Conservation (phyloP, 352 stramenopile species). For the Globisporangium camurandrum region DNA sequence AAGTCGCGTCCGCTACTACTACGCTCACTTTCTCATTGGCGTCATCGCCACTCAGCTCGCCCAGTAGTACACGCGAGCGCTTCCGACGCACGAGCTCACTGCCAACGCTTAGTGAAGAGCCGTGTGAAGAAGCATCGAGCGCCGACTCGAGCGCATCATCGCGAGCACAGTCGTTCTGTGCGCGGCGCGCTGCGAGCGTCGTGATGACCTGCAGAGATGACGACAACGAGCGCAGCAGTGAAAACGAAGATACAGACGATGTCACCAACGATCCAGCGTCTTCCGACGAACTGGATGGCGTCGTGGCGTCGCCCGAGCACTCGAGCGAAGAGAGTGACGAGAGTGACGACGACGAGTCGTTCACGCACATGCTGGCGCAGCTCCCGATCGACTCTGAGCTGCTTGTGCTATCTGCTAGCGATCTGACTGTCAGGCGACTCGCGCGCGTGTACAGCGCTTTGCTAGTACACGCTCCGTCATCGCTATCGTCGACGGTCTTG, state of each 20-base stretch:
- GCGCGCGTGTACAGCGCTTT: conserved; percentile 5
- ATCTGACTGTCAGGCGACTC: conserved; percentile 3
- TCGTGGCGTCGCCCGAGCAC: background rate
- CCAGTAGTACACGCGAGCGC: background rate
- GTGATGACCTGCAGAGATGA: background rate
- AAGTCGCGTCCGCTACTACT: background rate
- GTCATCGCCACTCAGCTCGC: background rate
- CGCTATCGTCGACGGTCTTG: too few species aligned
- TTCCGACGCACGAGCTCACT: conserved; percentile 5
- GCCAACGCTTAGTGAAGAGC: conserved; percentile 6
- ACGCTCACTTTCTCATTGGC: background rate
- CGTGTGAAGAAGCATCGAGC: conserved; percentile 2
- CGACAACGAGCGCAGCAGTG: background rate
- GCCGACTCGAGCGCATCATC: background rate
- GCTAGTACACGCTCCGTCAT: background rate
- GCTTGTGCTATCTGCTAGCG: conserved; percentile 2
- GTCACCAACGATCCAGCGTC: background rate
- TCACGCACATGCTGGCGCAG: conserved; percentile 9
- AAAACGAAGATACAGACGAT: background rate
- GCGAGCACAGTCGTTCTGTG: background rate
- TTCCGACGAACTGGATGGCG: background rate
- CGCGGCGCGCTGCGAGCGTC: too few species aligned
- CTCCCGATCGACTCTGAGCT: background rate
- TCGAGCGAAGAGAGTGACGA: background rate
- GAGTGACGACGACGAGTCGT: conserved; percentile 4